Base-by-base conservation (phyloP, 495 filamentous ascomycete species). In the Penicillium bialowiezense region DNA sequence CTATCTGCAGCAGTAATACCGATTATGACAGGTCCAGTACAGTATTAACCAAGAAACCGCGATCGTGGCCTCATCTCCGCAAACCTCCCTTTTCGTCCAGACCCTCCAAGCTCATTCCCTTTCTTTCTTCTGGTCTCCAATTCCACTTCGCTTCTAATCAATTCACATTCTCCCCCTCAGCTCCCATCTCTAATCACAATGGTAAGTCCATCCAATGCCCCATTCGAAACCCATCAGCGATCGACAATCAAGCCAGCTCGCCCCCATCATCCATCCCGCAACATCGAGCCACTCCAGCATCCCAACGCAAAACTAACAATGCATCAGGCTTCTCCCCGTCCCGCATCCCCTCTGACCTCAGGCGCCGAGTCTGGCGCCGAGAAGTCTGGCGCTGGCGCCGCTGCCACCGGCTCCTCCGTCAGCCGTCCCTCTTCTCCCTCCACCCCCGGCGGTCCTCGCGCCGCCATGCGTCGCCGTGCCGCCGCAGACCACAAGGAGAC, bases 401-500 rank as follows among this genome's bases (percentile, higher is more conserved):
- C 76, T 50, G 75, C 74, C 56, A 76, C 83, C 48, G 86, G 80
- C 65, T 75, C 81, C 46, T 82, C 82, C 59, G 81, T 80, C 59
- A 82, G 77, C 56, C 88, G 92, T 50, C 85, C 88, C 32, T 84
- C 88, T 24, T 96, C 92, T 41, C 93, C 93, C 32, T 81, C 88
- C 52, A 83, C 88, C 41, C 93, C 93, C n/a, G 93, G 93, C 48
- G 93, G 93, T 58, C 89, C 93, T 46, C 90, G 92, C 69, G 91
- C 91, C 58, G 91, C 89, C 51, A 89, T 98, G 75, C 85, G 92
- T 67, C 83, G 93, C 62, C 85, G 90, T 63, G 93, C 93, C 21
- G 91, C 93, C 3, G 92, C 92, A 50, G 93, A 98, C 68, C 86
- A 95, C 73, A 93, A 93, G 68, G 91, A 96, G 63, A 90, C 90